These are phyloP conservation scores for Colletotrichum incanum DNA, from an alignment of 2,329 filamentous ascomycete species.

Conservation along the genomic window DNA sequence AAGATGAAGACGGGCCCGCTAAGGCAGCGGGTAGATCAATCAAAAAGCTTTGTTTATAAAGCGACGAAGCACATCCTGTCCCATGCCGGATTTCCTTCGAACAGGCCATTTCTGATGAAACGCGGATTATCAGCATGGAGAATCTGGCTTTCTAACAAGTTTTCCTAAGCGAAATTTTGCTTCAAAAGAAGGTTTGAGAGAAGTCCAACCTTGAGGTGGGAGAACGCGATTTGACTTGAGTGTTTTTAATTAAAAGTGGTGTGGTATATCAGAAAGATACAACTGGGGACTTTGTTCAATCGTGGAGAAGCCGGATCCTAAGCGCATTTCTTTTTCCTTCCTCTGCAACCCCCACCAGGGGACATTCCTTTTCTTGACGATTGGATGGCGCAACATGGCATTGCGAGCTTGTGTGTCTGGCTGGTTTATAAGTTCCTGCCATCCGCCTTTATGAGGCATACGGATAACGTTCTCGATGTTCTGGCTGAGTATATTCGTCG, in stretches of 20 bases:
- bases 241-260: not conserved
- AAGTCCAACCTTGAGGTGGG: not conserved
- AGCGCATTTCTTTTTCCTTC: constrained; percentile 15
- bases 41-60: no score
- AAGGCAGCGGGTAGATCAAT: not conserved
- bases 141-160: not conserved
- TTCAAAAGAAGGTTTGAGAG: not conserved
- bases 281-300: not conserved
- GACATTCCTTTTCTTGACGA: constrained; percentile 13
- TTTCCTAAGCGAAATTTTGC: not conserved
- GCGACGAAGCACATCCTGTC: not conserved
- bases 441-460: not conserved
- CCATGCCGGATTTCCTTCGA: no score
- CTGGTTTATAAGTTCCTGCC: constrained; percentile 14
- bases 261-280: not conserved
- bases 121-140: not conserved
- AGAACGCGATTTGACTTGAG: not conserved
- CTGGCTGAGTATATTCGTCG: not conserved
- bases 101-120: no score
- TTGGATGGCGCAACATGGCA: constrained; percentile 5
- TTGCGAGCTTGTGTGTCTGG: no score
- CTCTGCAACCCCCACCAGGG: not conserved
- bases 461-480: not conserved
- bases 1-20: not conserved
- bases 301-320: not conserved